Percentiles rank a stretch among this genome's conserved stretches.
Evolutionary conservation across 2,329 filamentous ascomycete species (phyloP).

Genomic region (Paramyrothecium roridum): DNA sequence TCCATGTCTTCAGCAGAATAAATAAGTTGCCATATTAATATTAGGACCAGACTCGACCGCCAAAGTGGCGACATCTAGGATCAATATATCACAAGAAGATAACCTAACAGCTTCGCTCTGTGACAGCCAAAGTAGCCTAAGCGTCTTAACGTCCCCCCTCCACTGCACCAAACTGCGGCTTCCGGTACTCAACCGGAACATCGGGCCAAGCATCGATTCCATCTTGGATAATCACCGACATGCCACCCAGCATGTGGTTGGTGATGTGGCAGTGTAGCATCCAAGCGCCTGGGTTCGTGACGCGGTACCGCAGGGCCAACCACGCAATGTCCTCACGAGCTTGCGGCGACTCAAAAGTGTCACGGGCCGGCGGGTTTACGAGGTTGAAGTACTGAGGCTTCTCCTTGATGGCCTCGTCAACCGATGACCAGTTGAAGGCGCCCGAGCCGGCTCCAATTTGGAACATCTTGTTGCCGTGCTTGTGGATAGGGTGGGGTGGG

Average conservation of each 20-base stretch:
- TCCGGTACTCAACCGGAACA: constrained; percentile 34
- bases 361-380: constrained; percentile 49
- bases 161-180: background rate
- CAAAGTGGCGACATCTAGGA: too few relatives aligned
- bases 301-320: constrained; percentile 52
- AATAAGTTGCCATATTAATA: too few relatives aligned
- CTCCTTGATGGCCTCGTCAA: constrained; percentile 47
- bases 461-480: constrained; percentile 60
- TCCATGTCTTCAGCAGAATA: too few relatives aligned
- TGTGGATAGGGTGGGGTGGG: constrained; percentile 58
- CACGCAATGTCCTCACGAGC: constrained; percentile 23
- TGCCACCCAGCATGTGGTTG: constrained; percentile 51
- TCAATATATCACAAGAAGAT: too few relatives aligned
- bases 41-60: too few relatives aligned
- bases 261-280: constrained; percentile 55
- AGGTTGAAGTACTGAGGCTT: constrained; percentile 54
- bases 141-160: too few relatives aligned
- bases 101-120: too few relatives aligned
- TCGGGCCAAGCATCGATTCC: constrained; percentile 40
- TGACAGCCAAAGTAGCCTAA: too few relatives aligned
- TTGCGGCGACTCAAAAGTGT: constrained; percentile 28
- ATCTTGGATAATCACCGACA: constrained; percentile 50
- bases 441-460: constrained; percentile 50
- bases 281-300: constrained; percentile 50
- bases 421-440: constrained; percentile 46